Conservation (phyloP, 2,329 filamentous ascomycete species). For the Berkeleyomyces basicola region DNA sequence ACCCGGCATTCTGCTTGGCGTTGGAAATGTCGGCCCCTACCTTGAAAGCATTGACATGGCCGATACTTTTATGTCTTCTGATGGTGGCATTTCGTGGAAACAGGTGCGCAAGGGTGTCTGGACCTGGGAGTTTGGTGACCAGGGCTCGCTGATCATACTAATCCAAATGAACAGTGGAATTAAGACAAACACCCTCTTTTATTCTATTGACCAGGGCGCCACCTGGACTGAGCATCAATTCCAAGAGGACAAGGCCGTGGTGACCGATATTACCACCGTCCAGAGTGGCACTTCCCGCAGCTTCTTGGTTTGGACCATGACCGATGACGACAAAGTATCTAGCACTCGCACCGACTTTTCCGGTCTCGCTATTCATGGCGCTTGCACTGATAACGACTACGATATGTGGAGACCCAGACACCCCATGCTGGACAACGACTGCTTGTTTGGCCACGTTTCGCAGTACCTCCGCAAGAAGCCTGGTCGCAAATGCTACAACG, state of each 20-base stretch:
- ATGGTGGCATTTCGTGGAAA: slow-evolving; percentile 82
- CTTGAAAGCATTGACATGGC: slow-evolving; percentile 53
- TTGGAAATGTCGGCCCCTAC: slow-evolving; percentile 70
- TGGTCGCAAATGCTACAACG: slow-evolving; percentile 68
- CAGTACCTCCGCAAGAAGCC: slow-evolving; percentile 81
- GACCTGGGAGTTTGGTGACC: slow-evolving; percentile 90
- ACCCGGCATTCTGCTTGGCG: slow-evolving; percentile 76
- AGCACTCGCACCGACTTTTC: slow-evolving; percentile 82
- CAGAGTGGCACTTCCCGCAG: slow-evolving; percentile 79
- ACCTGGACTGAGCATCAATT: slow-evolving; percentile 68
- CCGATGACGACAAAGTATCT: slow-evolving; percentile 38
- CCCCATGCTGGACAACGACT: slow-evolving; percentile 59
- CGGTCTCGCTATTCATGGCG: slow-evolving; percentile 48
- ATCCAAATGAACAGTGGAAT: slow-evolving; percentile 55
- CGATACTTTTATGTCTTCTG: slow-evolving; percentile 78
- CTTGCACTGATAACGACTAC: slow-evolving; percentile 62
- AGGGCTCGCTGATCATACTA: slow-evolving; percentile 82
- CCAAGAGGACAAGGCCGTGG: slow-evolving; percentile 48
- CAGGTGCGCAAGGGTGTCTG: slow-evolving; percentile 74
- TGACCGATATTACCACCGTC: slow-evolving; percentile 72
- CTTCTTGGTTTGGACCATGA: slow-evolving; percentile 74
- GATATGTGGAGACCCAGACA: slow-evolving; percentile 77
- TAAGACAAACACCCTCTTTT: slow-evolving; percentile 52
- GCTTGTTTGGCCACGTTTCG: slow-evolving; percentile 81
- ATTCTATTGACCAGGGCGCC: slow-evolving; percentile 65